A percentile compares a stretch with the other conserved stretches of the same genome.
These are phyloP conservation scores for Baorangia bicolor DNA, from an alignment of 768 basidiomycete genomes.

Conservation along the genomic window DNA sequence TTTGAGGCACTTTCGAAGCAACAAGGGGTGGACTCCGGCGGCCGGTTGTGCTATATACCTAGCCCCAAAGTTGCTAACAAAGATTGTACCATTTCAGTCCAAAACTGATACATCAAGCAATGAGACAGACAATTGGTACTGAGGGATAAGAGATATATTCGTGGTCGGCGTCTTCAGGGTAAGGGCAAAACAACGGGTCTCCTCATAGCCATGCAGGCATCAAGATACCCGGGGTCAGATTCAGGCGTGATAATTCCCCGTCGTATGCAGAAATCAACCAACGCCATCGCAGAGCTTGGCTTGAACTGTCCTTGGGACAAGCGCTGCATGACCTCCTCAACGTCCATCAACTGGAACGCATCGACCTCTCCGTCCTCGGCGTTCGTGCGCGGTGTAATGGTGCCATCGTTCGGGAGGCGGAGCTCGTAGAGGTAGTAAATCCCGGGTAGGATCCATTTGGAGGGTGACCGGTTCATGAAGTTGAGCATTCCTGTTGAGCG, in stretches of 20 bases:
- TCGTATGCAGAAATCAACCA: conserved; percentile 42
- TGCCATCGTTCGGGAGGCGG: conserved; percentile 36
- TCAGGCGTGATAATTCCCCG: conserved; percentile 32
- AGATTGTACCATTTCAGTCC: not conserved
- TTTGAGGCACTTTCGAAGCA: not conserved
- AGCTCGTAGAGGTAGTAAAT: conserved; percentile 47
- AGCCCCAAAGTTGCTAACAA: not conserved
- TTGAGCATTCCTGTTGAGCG: conserved; percentile 39
- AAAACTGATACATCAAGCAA: not conserved
- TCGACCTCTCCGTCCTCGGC: conserved; percentile 43
- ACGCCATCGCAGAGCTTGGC: conserved; percentile 42
- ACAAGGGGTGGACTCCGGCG: not conserved
- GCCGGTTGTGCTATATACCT: not conserved
- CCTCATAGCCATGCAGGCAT: conserved; percentile 25
- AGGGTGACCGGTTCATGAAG: conserved; percentile 43
- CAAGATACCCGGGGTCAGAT: conserved; percentile 23
- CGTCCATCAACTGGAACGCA: conserved; percentile 38
- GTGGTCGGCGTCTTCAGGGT: conserved; percentile 8
- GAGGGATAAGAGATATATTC: not conserved
- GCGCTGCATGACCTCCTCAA: conserved; percentile 32
- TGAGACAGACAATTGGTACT: not conserved
- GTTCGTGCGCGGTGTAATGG: conserved; percentile 37
- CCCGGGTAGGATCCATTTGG: conserved; percentile 44
- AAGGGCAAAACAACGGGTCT: conserved; percentile 18
- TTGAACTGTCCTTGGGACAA: conserved; percentile 40